Evolutionary conservation across 176 grass and related monocot genomes (phyloP), one percentile per base, ranked within the genome.

Genomic region (Lolium multiflorum): DNA sequence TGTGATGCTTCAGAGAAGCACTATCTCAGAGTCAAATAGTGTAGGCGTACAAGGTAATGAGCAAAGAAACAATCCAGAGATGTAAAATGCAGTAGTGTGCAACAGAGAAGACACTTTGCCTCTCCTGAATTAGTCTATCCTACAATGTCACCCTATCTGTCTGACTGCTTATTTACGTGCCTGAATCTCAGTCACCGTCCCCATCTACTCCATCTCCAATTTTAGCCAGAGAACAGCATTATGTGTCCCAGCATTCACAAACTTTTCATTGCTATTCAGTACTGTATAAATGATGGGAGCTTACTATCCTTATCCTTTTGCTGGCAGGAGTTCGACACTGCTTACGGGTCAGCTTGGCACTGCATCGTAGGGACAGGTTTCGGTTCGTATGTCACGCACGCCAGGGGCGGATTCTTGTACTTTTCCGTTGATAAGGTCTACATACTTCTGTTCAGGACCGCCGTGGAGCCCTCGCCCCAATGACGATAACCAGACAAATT

Each of bases 291-390:
- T 83, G 77, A 79, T 70, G 73, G 60, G 67, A 76, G 35, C 72
- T 78, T 49, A 18, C 52, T n/a, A 78, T 85, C 76, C 72, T 74
- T 35, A 35, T 35, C 31, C 31, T 66, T 77, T 77, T 77, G 48
- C 69, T 94, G 82, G 38, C 92, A 98, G 97, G 97, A 98, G 52
- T 98, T 96, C 52, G 97, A 96, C 65, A 76, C 86, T n/a, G 75
- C 94, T 25, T 98, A 96, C 51, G 97, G 94, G 6, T 87, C 97
- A 81, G 97, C 94, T 80, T 98, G 97, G 97, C 97, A 98, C 82
- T 98, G 94, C 92, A 98, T 98, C 71, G 94, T 98, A 25, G 97
- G 97, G 58, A 96, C 94, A 77, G 94, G 94, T 85, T 99, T 99
- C 72, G 90, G 97, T 82, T 99, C 97, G 14, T 99, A 94, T 37